Conservation (phyloP, 768 basidiomycete species). For the Kwoniella sp. region DNA sequence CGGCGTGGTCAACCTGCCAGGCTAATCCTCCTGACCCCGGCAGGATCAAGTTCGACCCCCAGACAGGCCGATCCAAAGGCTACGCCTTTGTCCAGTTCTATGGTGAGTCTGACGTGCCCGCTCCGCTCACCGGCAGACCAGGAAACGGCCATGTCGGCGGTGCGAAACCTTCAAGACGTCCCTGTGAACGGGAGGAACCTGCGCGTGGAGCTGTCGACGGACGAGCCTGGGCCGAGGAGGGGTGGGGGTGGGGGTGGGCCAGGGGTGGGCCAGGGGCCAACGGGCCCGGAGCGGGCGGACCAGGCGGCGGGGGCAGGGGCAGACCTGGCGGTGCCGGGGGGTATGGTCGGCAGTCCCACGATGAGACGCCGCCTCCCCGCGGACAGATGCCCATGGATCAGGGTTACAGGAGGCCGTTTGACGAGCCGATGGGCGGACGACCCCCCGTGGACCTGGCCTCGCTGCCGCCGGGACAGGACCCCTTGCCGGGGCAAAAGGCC, state of each 20-base stretch:
- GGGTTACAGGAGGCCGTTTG: slow-evolving; percentile 2
- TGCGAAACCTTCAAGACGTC: slow-evolving; percentile 88
- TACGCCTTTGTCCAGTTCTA: slow-evolving; percentile 51
- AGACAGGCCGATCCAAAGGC: slow-evolving; percentile 49
- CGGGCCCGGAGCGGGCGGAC: slow-evolving; percentile 5
- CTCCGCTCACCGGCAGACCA: slow-evolving; percentile 59
- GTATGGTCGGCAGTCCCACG: neutral
- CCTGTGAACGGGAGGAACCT: slow-evolving; percentile 89
- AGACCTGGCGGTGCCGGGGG: neutral
- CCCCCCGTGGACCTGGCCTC: slow-evolving; percentile 53
- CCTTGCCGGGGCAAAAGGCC: slow-evolving; percentile 66
- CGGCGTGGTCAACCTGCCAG: neutral
- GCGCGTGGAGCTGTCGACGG: slow-evolving; percentile 70
- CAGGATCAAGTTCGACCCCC: slow-evolving; percentile 49
- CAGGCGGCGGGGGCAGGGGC: neutral
- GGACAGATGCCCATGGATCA: slow-evolving; percentile 6
- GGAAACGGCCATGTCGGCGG: slow-evolving; percentile 90
- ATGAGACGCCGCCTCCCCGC: slow-evolving; percentile 12
- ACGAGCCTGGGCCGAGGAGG: slow-evolving; percentile 35
- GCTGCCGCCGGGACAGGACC: slow-evolving; percentile 70
- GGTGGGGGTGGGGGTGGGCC: slow-evolving; percentile 7
- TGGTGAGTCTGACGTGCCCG: slow-evolving; percentile 26
- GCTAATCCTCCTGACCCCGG: neutral
- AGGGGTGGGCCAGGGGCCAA: slow-evolving; percentile 20
- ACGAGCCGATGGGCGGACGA: neutral